Conservation (phyloP, 768 basidiomycete species). For the Suillus ampliporus region DNA sequence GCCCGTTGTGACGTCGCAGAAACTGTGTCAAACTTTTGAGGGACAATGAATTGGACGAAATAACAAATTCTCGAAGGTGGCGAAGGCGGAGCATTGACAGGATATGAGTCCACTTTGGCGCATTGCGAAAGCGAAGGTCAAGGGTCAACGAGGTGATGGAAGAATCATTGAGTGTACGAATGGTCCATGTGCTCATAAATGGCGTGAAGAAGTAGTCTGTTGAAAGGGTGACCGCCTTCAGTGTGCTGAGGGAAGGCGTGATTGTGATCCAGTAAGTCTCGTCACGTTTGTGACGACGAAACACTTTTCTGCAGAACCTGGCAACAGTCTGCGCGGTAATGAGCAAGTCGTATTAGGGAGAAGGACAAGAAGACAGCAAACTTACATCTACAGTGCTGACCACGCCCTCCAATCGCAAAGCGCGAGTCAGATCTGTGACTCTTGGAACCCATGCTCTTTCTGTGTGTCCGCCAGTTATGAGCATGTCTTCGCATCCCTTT, state of each 20-base stretch:
- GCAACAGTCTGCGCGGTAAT: neutral
- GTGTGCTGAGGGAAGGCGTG: neutral
- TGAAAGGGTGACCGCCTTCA: neutral
- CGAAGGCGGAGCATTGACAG: conserved; percentile 6
- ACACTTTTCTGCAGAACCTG: conserved; percentile 3
- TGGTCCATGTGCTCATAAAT: conserved; percentile 8
- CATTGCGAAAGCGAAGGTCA: conserved; percentile 8
- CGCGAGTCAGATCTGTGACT: conserved; percentile 1
- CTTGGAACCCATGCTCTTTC: conserved; percentile 7
- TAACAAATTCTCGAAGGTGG: conserved; percentile 8
- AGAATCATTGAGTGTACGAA: conserved; percentile 8
- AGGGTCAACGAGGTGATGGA: conserved; percentile 1
- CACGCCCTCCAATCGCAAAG: conserved; percentile 6
- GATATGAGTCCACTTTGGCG: conserved; percentile 3
- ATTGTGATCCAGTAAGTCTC: conserved; percentile 9
- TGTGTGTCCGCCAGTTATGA: conserved; percentile 8
- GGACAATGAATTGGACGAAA: conserved; percentile 5
- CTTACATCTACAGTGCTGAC: conserved; percentile 6
- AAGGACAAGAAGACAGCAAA: neutral
- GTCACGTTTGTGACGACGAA: conserved; percentile 1
- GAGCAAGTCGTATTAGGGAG: neutral
- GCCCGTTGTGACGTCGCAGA: conserved; percentile 3
- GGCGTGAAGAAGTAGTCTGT: conserved; percentile 8
- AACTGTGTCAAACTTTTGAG: conserved; percentile 5
- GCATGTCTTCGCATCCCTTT: conserved; percentile 6